Evolutionary conservation across 2,329 filamentous ascomycete genomes (phyloP).

Genomic region (Penicillium digitatum): DNA sequence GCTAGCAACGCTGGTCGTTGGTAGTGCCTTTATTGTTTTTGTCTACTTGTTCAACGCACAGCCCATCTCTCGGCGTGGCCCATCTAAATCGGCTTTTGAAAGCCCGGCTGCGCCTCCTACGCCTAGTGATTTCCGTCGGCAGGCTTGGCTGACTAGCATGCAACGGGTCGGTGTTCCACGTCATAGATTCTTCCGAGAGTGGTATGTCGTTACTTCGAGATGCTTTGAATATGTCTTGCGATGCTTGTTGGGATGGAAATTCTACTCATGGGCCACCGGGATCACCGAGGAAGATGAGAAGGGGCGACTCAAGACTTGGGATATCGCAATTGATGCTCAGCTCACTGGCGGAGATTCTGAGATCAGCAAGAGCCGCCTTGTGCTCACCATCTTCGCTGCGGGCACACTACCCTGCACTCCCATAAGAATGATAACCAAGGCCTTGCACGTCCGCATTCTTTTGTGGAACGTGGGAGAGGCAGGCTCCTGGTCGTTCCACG

Average conservation of each 20-base stretch:
- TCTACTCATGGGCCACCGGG: slow-evolving; percentile 75
- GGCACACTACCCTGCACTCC: slow-evolving; percentile 82
- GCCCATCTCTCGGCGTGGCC: slow-evolving; percentile 50
- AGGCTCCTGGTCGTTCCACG: slow-evolving; percentile 59
- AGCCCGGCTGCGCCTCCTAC: slow-evolving; percentile 54
- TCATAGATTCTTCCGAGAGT: slow-evolving; percentile 81
- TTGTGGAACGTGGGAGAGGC: slow-evolving; percentile 72
- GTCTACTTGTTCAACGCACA: slow-evolving; percentile 56
- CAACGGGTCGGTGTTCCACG: slow-evolving; percentile 89
- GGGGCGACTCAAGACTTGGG: slow-evolving; percentile 85
- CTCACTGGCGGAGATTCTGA: slow-evolving; percentile 85
- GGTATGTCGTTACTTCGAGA: slow-evolving; percentile 74
- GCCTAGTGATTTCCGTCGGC: slow-evolving; percentile 76
- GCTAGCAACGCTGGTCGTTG: slow-evolving; percentile 50
- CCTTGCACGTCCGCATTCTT: slow-evolving; percentile 83
- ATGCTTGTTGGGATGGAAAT: slow-evolving; percentile 69
- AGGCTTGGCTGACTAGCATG: slow-evolving; percentile 89
- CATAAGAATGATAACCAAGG: slow-evolving; percentile 80
- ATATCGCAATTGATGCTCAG: slow-evolving; percentile 88
- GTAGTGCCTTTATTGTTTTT: slow-evolving; percentile 54
- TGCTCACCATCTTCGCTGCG: slow-evolving; percentile 82
- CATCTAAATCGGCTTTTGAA: slow-evolving; percentile 32
- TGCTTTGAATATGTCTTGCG: slow-evolving; percentile 75
- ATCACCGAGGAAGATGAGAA: slow-evolving; percentile 79
- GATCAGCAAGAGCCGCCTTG: slow-evolving; percentile 79